Conservation (phyloP, 148 eudicot species). For the Rhododendron kiyosumense region DNA sequence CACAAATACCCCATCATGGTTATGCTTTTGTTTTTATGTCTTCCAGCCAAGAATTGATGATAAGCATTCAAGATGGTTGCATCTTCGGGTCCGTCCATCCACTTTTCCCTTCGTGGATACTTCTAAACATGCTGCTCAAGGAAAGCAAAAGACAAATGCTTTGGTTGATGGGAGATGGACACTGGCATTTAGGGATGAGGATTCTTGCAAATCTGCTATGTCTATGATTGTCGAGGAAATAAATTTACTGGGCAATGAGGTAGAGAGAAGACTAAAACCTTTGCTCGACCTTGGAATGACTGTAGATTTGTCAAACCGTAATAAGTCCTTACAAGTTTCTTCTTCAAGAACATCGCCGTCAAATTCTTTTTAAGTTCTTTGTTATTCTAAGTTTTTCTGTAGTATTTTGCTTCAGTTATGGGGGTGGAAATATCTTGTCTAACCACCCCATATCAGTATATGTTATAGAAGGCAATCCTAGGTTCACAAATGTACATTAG, state of each 20-base stretch:
- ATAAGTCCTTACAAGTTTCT: conserved; percentile 21
- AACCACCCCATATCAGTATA: conserved; percentile 32
- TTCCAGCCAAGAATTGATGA: conserved; percentile 84
- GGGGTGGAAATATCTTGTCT: conserved; percentile 23
- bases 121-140: conserved; percentile 29
- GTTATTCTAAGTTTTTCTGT: background rate
- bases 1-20: background rate
- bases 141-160: conserved; percentile 46
- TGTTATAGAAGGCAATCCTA: conserved; percentile 26
- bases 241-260: conserved; percentile 44
- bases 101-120: conserved; percentile 45
- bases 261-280: conserved; percentile 67
- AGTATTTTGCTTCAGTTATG: conserved; percentile 12
- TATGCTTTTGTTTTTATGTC: background rate
- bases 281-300: conserved; percentile 40
- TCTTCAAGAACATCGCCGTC: conserved; percentile 21
- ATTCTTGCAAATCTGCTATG: conserved; percentile 63
- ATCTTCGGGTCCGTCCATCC: conserved; percentile 88
- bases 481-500: conserved; percentile 30
- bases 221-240: conserved; percentile 59
- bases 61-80: conserved; percentile 85
- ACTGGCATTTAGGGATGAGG: conserved; percentile 82
- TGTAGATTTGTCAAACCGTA: conserved; percentile 26
- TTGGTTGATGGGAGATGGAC: conserved; percentile 98
- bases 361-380: conserved; percentile 19